These are phyloP conservation scores for Ogataea parapolymorpha DNA, from an alignment of 805 yeast species.

Conservation along the genomic window DNA sequence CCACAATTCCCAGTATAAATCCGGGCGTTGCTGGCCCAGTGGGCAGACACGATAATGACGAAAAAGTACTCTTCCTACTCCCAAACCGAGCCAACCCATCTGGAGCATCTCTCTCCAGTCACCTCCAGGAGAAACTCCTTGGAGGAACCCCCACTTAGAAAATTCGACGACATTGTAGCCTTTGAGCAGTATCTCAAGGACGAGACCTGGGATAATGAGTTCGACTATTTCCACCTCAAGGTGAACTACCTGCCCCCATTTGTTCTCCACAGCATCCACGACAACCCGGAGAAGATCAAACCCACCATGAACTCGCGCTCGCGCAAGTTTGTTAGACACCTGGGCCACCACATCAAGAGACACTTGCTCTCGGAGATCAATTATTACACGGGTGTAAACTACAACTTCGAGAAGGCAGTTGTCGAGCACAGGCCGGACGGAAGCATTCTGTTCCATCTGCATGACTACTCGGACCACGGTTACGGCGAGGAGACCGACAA, in stretches of 20 bases:
- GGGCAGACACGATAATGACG: conserved; percentile 11
- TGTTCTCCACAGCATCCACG: conserved; percentile 57
- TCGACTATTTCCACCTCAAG: conserved; percentile 22
- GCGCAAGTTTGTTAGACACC: conserved; percentile 62
- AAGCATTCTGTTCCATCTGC: conserved; percentile 57
- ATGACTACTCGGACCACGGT: conserved; percentile 54
- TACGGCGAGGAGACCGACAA: conserved; percentile 36
- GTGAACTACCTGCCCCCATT: conserved; percentile 42
- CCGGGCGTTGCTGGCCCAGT: not conserved
- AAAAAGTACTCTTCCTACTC: conserved; percentile 19
- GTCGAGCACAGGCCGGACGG: conserved; percentile 44
- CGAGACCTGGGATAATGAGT: conserved; percentile 38
- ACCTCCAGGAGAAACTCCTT: conserved; percentile 14
- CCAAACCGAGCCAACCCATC: conserved; percentile 30
- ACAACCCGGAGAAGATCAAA: conserved; percentile 64
- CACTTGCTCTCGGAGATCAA: conserved; percentile 62
- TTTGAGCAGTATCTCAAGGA: conserved; percentile 62
- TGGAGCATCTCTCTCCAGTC: conserved; percentile 28
- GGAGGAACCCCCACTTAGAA: conserved; percentile 24
- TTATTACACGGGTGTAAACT: conserved; percentile 48
- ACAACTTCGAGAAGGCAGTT: conserved; percentile 38
- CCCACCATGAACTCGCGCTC: conserved; percentile 68
- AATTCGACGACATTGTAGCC: conserved; percentile 56
- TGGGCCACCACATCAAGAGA: conserved; percentile 67
- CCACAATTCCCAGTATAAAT: conserved; percentile 2